A percentile compares a stretch with the other conserved stretches of the same genome.
Evolutionary conservation across 2,329 filamentous ascomycete species (phyloP).

Genomic region (Xylariaceae sp.): DNA sequence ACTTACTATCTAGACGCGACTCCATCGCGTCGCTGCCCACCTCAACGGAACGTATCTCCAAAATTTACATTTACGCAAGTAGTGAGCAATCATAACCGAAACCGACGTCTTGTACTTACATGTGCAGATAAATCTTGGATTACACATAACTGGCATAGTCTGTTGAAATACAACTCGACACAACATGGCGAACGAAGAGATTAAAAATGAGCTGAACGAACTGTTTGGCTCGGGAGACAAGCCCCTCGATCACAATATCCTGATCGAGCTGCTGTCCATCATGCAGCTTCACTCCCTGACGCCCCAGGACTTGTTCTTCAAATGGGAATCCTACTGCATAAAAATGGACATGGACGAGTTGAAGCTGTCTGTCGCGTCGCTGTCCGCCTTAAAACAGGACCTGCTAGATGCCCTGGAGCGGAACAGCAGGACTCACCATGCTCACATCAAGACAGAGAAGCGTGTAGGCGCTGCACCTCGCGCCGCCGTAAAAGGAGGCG

Average conservation of each 20-base stretch:
- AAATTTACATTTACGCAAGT: too few species aligned
- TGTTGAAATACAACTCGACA: not conserved
- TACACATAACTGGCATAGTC: not conserved
- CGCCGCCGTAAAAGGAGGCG: slow-evolving; percentile 45
- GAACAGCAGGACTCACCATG: slow-evolving; percentile 59
- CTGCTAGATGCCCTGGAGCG: slow-evolving; percentile 80
- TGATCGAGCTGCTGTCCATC: slow-evolving; percentile 78
- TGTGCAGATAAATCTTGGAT: too few species aligned
- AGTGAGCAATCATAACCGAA: too few species aligned
- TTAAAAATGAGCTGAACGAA: slow-evolving; percentile 40
- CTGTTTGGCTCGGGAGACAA: slow-evolving; percentile 51
- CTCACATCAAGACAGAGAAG: slow-evolving; percentile 58
- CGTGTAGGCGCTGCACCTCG: slow-evolving; percentile 59
- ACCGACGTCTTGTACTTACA: too few species aligned
- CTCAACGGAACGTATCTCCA: not conserved
- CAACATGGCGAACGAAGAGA: slow-evolving; percentile 36
- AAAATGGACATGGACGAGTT: slow-evolving; percentile 83
- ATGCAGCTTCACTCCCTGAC: slow-evolving; percentile 76
- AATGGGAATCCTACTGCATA: slow-evolving; percentile 97
- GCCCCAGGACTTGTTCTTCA: slow-evolving; percentile 87
- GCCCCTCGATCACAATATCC: slow-evolving; percentile 69
- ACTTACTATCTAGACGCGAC: too few species aligned
- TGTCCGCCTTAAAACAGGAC: slow-evolving; percentile 77
- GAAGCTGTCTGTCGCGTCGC: slow-evolving; percentile 62
- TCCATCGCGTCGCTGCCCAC: slow-evolving; percentile 6